phyloP scores from a whole-genome alignment of 441 rosid species.

The Erodium texanum region DNA sequence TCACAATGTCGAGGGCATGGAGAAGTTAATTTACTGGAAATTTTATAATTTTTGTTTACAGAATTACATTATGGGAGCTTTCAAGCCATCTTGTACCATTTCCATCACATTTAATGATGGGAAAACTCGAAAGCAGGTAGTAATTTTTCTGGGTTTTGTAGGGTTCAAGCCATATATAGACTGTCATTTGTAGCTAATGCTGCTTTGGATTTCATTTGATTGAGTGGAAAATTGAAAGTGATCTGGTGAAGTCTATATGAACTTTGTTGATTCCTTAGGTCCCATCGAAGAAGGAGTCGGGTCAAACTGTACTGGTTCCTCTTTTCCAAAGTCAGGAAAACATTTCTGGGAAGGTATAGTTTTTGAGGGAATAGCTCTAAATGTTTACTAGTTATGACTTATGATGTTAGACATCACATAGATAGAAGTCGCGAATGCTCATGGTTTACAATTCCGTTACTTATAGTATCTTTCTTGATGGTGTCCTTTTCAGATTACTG shows the following conservation, averaged over 20 bases:
- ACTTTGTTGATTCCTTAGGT: slow-evolving; percentile 35
- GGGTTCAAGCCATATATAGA: no score
- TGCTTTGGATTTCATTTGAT: background rate
- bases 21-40: background rate
- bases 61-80: slow-evolving; percentile 94
- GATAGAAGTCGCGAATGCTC: background rate
- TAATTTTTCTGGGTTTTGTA: background rate
- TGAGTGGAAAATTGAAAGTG: background rate
- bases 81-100: slow-evolving; percentile 79
- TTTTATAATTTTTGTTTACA: slow-evolving; percentile 19
- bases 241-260: background rate
- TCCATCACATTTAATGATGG: slow-evolving; percentile 68
- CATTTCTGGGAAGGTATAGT: slow-evolving; percentile 69
- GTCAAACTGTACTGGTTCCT: slow-evolving; percentile 69
- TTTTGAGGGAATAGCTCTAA: background rate
- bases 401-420: no score
- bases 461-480: background rate
- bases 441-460: background rate
- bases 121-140: slow-evolving; percentile 83
- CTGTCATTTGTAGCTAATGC: background rate
- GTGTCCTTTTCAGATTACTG: slow-evolving; percentile 36
- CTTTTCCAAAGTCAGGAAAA: slow-evolving; percentile 95
- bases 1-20: background rate
- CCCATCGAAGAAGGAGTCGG: slow-evolving; percentile 86
- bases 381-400: background rate